phyloP scores from a whole-genome alignment of 345 rosid genomes.

The Eucalyptus paniculata region DNA sequence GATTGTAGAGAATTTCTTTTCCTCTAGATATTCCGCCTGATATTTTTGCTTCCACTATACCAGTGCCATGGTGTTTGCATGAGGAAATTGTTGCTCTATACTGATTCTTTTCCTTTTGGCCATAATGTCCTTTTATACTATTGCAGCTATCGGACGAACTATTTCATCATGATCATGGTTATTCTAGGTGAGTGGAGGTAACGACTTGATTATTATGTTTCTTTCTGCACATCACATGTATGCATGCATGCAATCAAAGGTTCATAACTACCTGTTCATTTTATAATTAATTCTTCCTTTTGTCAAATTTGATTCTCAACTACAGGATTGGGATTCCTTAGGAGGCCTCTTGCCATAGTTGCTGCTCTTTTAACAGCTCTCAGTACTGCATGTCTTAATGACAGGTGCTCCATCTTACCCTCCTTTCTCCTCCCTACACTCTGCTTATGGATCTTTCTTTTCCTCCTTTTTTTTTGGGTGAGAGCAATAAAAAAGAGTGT shows the following conservation, averaged over 20 bases:
- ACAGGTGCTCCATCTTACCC: slow-evolving; percentile 30
- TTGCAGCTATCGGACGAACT: slow-evolving; percentile 93
- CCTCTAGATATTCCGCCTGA: not conserved
- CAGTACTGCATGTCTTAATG: slow-evolving; percentile 74
- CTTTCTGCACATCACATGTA: not conserved
- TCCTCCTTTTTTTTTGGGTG: not conserved
- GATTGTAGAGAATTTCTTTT: not conserved
- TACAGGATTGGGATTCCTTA: slow-evolving; percentile 74
- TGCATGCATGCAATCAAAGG: not conserved
- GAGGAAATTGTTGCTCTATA: not conserved
- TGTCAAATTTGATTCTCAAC: not conserved
- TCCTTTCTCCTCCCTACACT: not conserved
- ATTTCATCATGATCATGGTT: slow-evolving; percentile 73
- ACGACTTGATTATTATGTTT: not conserved
- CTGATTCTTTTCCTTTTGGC: not conserved
- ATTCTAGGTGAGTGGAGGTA: slow-evolving; percentile 55
- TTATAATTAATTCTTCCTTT: not conserved
- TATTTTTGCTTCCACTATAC: not conserved
- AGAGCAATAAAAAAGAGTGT: not conserved
- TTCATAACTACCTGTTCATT: not conserved
- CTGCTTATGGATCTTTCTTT: not conserved
- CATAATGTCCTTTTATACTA: not conserved
- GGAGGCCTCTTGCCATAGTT: slow-evolving; percentile 75
- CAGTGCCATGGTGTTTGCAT: not conserved
- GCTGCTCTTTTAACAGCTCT: slow-evolving; percentile 67